phyloP scores from a whole-genome alignment of 2,329 filamentous ascomycete genomes.

The Alternaria brassicicola region DNA sequence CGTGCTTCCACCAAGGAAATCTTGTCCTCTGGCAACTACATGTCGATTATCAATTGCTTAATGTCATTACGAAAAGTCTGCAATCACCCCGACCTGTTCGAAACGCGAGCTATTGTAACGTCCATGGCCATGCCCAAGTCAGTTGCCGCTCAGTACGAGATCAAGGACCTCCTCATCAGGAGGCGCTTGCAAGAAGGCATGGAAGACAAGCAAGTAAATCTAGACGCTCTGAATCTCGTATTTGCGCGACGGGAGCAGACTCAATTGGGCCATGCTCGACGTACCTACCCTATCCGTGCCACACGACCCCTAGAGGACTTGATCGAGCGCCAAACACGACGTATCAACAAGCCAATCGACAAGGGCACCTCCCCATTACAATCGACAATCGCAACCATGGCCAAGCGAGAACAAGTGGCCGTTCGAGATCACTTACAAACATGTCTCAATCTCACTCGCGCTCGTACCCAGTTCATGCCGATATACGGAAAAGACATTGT shows the following conservation, averaged over 20 bases:
- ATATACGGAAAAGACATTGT: slow-evolving; percentile 82
- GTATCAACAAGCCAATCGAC: slow-evolving; percentile 57
- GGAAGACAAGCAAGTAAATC: slow-evolving; percentile 68
- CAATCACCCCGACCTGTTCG: slow-evolving; percentile 96
- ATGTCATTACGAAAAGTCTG: slow-evolving; percentile 98
- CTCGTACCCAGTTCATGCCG: slow-evolving; percentile 79
- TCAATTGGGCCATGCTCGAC: slow-evolving; percentile 59
- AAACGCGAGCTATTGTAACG: slow-evolving; percentile 94
- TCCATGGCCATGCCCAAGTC: slow-evolving; percentile 91
- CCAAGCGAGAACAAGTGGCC: slow-evolving; percentile 72
- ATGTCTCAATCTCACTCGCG: slow-evolving; percentile 78
- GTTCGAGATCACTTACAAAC: slow-evolving; percentile 75
- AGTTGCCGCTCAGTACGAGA: slow-evolving; percentile 73
- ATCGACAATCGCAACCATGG: slow-evolving; percentile 72
- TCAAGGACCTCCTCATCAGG: slow-evolving; percentile 73
- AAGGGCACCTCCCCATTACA: slow-evolving; percentile 66
- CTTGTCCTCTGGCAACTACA: slow-evolving; percentile 88
- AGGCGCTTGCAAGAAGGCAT: slow-evolving; percentile 67
- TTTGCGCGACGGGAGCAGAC: slow-evolving; percentile 70
- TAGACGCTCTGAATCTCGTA: slow-evolving; percentile 80
- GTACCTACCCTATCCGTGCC: slow-evolving; percentile 60
- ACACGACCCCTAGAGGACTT: slow-evolving; percentile 73
- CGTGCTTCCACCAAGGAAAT: slow-evolving; percentile 88
- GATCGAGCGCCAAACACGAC: slow-evolving; percentile 70
- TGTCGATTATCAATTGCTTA: slow-evolving; percentile 97